Base-by-base conservation (phyloP, 2,329 filamentous ascomycete species). In the Beauveria sp. region DNA sequence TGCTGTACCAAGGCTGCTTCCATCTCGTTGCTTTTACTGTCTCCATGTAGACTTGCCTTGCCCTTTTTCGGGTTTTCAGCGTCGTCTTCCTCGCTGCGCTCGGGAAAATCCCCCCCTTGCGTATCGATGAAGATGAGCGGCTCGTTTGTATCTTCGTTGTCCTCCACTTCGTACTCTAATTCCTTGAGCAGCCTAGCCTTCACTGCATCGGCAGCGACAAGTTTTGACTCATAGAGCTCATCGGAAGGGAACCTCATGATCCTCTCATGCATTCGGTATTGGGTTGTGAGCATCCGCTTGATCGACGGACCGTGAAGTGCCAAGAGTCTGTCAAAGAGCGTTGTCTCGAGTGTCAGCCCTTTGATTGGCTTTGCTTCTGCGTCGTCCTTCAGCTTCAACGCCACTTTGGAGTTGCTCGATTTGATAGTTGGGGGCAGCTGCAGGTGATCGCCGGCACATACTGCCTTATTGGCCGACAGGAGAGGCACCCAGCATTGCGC, bases 401-500 rank as follows among this genome's bases (percentile, higher is more conserved):
- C 77, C 6, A 69, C 70, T 68, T 82, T 83, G 18, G 76, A 78
- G 67, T 85, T 87, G 10, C 85, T 75, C 2, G 89, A 93, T 74
- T 97, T 98, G 74, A 99, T 92, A 0, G 93, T 98, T 16, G 95
- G 95, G 22, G 93, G 93, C 59, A 99, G 78, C 74, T 99, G 95
- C 58, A 98, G 77, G 73, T 98, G 95, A 71, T 99, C 95, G 53
- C 95, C 95, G 1, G 95, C 95, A 65, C 96, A 87, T 9, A 99
- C 87, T 9, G 91, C 87, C 77, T 97, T 98, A 66, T 80, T 85
- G 0, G 91, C 91, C 46, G 85, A 82, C 20, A 97, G 76, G 52
- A 99, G 76, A 12, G 95, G 87, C 57, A 98, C 93, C 95, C 95
- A 99, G 76, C 93, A 97, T 74, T 98, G 93, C 0, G 95, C 93